These are phyloP conservation scores for Penicillium hesseltinei DNA, from an alignment of 2,329 filamentous ascomycete species.

Conservation along the genomic window DNA sequence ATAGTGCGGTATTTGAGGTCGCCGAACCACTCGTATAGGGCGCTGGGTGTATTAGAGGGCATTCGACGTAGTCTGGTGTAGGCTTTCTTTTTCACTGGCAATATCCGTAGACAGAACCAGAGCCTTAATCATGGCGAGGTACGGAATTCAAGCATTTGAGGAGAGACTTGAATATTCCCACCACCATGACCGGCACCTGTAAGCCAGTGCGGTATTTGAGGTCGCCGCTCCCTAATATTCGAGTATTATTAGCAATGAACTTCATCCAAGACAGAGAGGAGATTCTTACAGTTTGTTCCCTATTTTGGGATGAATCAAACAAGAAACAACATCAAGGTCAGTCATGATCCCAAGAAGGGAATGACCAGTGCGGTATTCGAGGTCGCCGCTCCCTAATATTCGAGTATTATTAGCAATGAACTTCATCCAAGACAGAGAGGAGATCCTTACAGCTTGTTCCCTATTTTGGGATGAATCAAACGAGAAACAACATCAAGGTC, in stretches of 20 bases:
- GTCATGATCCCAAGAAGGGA: too few species aligned
- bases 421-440: not conserved
- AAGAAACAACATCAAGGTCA: not conserved
- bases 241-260: not conserved
- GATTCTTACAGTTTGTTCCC: not conserved
- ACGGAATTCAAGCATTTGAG: not conserved
- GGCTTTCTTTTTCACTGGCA: too few species aligned
- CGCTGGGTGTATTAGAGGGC: too few species aligned
- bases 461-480: too few species aligned
- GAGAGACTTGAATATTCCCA: not conserved
- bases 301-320: too few species aligned
- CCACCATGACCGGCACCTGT: not conserved
- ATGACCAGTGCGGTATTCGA: too few species aligned
- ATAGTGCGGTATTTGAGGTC: too few species aligned
- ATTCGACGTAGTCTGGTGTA: fast-evolving
- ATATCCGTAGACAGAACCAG: not conserved
- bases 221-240: not conserved
- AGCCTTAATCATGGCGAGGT: not conserved
- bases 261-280: not conserved
- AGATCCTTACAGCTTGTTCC: not conserved
- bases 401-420: not conserved
- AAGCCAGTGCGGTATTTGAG: too few species aligned
- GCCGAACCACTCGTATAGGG: not conserved
- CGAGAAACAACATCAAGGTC: not conserved
- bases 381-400: not conserved